These are phyloP conservation scores for Dendrothele bispora DNA, from an alignment of 768 basidiomycete genomes.

Conservation along the genomic window DNA sequence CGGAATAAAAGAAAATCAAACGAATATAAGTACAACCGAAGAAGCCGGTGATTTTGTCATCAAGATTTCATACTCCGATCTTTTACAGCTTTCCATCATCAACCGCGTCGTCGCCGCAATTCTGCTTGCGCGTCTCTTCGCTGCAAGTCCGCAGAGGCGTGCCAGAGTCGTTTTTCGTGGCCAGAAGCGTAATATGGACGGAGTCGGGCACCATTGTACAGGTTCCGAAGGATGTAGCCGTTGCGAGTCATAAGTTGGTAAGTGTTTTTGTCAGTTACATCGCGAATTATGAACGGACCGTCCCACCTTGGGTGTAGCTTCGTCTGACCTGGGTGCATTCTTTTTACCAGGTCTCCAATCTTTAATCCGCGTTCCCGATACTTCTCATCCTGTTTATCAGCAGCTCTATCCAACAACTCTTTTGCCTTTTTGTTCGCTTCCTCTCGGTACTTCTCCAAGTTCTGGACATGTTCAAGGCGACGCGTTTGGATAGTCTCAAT, in stretches of 20 bases:
- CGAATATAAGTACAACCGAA: too few species aligned
- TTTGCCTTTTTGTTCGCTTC: constrained; percentile 16
- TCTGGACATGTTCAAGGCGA: constrained; percentile 16
- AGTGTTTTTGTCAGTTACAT: constrained; percentile 15
- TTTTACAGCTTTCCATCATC: too few species aligned
- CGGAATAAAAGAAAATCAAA: too few species aligned
- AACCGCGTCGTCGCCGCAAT: too few species aligned
- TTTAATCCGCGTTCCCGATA: constrained; percentile 14
- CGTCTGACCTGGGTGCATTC: constrained; percentile 11
- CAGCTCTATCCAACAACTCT: constrained; percentile 13
- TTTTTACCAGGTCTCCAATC: constrained; percentile 18
- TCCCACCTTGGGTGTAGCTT: constrained; percentile 23
- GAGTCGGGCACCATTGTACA: constrained; percentile 9
- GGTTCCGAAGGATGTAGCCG: constrained; percentile 10
- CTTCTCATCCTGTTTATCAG: constrained; percentile 10
- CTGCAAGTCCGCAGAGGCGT: too few species aligned
- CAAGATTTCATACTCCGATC: too few species aligned
- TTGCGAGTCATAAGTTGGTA: constrained; percentile 19
- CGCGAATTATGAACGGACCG: constrained; percentile 16
- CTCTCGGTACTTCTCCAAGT: constrained; percentile 13
- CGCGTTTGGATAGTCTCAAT: constrained; percentile 14
- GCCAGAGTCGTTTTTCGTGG: too few species aligned
- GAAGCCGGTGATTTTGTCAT: too few species aligned
- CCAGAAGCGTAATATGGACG: constrained; percentile 7
- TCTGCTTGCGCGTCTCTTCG: too few species aligned